Base-by-base conservation (phyloP, 2,329 filamentous ascomycete genomes). In the Neonectria magnoliae region DNA sequence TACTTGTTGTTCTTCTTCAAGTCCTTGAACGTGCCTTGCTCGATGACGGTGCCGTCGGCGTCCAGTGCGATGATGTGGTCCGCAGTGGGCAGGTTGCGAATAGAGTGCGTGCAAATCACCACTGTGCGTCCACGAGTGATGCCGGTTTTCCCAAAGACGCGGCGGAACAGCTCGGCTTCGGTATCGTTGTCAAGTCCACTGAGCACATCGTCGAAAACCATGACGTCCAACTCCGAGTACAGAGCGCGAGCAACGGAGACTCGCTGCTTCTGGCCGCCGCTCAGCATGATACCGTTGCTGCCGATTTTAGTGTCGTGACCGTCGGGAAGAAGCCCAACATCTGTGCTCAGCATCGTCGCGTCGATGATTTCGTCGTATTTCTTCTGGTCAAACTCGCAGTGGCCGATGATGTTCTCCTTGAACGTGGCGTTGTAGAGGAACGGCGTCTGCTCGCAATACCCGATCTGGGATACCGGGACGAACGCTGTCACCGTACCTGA, bases 61-160 rank as follows among this genome's bases (percentile, higher is more conserved):
- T 78, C 79, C 0, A 88, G 77, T 0, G 80, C 82, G 42, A 87
- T 80, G 8, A 87, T 81, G 36, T 84, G 80, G 48, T 87, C 82
- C 59, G 76, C 81, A 38, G 70, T 67, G 0, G 77, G 74, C 4
- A 82, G 57, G 50, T 76, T 73, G 0, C 72, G 68, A 5, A 78
- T 65, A 0, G 76, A 76, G 45, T 80, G 77, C 1, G 75, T 78
- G 45, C 78, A 75, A 2, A 87, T 72, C 1, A 87, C 60, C 0
- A 81, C 79, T 1, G 83, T 85, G 2, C 78, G 68, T 8, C 69
- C 73, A 18, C 77, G 76, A 3, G 84, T 71, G 1, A 86, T 58
- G 0, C 84, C 83, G 0, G 72, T 62, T 0, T 73, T 60, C 0
- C 82, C 80, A 38, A 86, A 79, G 0, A 86, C 74, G 1, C 78